Conservation (phyloP, 192 early-diverging fungal genomes). For the Podila verticillata region DNA sequence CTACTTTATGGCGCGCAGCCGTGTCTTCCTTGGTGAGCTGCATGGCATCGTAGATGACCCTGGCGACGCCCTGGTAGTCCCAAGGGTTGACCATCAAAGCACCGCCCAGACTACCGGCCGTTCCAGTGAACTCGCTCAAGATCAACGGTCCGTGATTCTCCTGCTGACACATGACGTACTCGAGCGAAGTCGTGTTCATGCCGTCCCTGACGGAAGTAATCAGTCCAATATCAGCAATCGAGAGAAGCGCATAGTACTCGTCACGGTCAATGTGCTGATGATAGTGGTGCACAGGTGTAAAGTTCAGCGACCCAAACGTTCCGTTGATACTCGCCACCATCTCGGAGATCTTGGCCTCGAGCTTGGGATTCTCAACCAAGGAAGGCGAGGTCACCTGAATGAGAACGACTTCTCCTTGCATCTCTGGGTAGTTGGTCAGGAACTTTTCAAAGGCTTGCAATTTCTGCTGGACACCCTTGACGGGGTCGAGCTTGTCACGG, state of each 20-base stretch:
- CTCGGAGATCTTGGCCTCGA: slow-evolving; percentile 90
- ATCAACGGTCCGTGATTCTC: slow-evolving; percentile 89
- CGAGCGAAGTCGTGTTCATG: slow-evolving; percentile 97
- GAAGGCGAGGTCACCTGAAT: slow-evolving; percentile 97
- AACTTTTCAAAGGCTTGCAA: slow-evolving; percentile 96
- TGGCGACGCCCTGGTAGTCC: slow-evolving; percentile 84
- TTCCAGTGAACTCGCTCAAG: slow-evolving; percentile 97
- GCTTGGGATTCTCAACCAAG: slow-evolving; percentile 67
- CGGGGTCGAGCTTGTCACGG: slow-evolving; percentile 94
- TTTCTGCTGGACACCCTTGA: slow-evolving; percentile 95
- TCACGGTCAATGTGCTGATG: slow-evolving; percentile 93
- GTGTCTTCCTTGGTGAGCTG: slow-evolving; percentile 72
- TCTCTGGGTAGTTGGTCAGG: slow-evolving; percentile 89
- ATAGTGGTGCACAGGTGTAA: slow-evolving; percentile 92
- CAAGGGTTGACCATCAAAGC: slow-evolving; percentile 91
- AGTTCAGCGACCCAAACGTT: slow-evolving; percentile 94
- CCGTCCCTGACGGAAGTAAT: slow-evolving; percentile 95
- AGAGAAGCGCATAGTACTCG: slow-evolving; percentile 94
- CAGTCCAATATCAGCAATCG: slow-evolving; percentile 92
- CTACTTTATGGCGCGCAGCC: slow-evolving; percentile 66
- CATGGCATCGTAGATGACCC: slow-evolving; percentile 79
- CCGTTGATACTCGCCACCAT: slow-evolving; percentile 95
- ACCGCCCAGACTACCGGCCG: slow-evolving; percentile 80
- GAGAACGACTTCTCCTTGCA: slow-evolving; percentile 82
- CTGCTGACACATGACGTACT: slow-evolving; percentile 93